phyloP scores from a whole-genome alignment of 164 flowering plant genomes.

The Taxillus chinensis region DNA sequence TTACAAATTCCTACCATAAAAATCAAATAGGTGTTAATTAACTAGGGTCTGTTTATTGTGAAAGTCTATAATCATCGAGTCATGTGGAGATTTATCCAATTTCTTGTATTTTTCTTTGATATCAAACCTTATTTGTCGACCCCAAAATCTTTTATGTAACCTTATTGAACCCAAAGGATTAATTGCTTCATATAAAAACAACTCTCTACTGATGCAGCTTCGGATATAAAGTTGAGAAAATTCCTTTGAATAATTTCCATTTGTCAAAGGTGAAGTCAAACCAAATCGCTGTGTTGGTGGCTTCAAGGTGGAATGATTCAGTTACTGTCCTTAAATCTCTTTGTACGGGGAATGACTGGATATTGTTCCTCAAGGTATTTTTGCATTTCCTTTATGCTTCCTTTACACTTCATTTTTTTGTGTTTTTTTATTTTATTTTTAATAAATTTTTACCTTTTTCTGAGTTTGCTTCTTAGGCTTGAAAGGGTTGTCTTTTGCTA shows the following conservation, averaged over 20 bases:
- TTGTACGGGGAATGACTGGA: constrained; percentile 69
- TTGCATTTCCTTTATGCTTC: background rate
- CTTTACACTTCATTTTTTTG: background rate
- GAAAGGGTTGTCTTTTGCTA: too few species aligned
- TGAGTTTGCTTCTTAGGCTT: background rate
- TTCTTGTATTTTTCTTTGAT: background rate
- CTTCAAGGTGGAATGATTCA: constrained; percentile 57
- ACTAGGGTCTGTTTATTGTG: too few species aligned
- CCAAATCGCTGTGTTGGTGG: constrained; percentile 32
- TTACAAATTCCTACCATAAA: too few species aligned
- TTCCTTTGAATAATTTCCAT: constrained; percentile 51
- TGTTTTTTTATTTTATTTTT: too few species aligned
- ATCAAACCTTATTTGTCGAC: too few species aligned
- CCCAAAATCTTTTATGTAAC: background rate
- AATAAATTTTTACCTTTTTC: background rate
- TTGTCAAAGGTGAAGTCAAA: constrained; percentile 51
- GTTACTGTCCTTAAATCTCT: constrained; percentile 42
- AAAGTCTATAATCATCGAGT: too few species aligned
- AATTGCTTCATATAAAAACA: background rate
- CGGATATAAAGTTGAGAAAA: constrained; percentile 67
- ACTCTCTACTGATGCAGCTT: constrained; percentile 36
- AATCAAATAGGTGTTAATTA: too few species aligned
- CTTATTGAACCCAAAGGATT: background rate
- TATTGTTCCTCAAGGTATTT: constrained; percentile 61
- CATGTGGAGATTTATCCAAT: background rate